Evolutionary conservation across 1,139 yeast species (phyloP).

Genomic region (Diutina neorugosa): DNA sequence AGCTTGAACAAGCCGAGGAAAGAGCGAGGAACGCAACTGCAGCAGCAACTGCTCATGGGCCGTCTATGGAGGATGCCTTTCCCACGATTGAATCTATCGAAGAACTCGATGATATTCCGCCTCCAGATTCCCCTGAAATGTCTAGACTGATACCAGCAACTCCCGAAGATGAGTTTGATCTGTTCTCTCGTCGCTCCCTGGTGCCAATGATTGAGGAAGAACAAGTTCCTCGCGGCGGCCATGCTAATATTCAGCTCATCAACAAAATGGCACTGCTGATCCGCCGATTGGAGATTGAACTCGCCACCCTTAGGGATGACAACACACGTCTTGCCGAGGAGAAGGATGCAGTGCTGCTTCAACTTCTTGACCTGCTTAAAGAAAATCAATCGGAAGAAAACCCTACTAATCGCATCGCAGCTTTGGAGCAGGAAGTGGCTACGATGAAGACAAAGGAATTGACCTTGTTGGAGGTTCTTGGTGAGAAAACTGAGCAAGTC

Average conservation of each 20-base stretch:
- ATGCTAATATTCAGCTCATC: slow-evolving; percentile 40
- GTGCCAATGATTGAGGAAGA: not conserved
- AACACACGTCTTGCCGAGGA: slow-evolving; percentile 39
- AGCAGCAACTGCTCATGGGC: too few species aligned
- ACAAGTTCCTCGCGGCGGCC: slow-evolving; percentile 8
- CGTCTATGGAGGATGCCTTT: not conserved
- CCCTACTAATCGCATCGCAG: slow-evolving; percentile 23
- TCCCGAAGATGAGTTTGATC: not conserved
- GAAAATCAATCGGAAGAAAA: slow-evolving; percentile 37
- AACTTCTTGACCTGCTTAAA: slow-evolving; percentile 34
- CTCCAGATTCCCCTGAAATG: not conserved
- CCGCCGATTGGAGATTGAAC: slow-evolving; percentile 69
- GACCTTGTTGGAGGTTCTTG: slow-evolving; percentile 62
- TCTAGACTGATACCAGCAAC: not conserved
- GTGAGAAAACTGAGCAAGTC: slow-evolving; percentile 80
- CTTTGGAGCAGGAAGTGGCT: slow-evolving; percentile 23
- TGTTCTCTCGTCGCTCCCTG: not conserved
- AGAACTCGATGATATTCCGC: not conserved
- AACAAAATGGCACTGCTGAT: slow-evolving; percentile 66
- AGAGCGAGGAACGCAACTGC: too few species aligned
- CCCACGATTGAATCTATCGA: not conserved
- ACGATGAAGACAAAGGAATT: slow-evolving; percentile 35
- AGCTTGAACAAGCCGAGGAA: not conserved
- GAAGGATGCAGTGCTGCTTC: slow-evolving; percentile 52
- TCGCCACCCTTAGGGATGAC: slow-evolving; percentile 54